Percentiles rank a stretch among this genome's conserved stretches.
Evolutionary conservation across 495 filamentous ascomycete genomes (phyloP).

Genomic region (Hypoxylon crocopeplum): DNA sequence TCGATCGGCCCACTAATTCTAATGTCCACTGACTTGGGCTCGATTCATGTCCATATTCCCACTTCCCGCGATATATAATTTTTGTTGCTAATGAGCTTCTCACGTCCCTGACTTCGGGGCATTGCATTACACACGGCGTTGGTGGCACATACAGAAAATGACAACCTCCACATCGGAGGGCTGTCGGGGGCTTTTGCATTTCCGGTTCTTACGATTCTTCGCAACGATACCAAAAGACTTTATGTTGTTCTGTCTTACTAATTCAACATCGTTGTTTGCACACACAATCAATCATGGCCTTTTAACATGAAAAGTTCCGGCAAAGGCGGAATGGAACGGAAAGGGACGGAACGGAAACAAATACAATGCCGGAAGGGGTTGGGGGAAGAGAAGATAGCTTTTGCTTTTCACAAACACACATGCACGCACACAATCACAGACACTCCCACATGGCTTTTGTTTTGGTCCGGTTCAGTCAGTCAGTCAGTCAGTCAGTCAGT

Average conservation of each 20-base stretch:
- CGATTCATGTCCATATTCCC: constrained; percentile 36
- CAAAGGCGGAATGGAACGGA: constrained; percentile 34
- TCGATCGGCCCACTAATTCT: constrained; percentile 36
- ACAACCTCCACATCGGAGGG: constrained; percentile 31
- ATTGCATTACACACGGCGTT: constrained; percentile 44
- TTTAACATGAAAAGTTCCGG: constrained; percentile 28
- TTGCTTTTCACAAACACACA: neutral
- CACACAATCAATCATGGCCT: constrained; percentile 20
- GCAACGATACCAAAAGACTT: constrained; percentile 46
- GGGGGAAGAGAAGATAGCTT: constrained; percentile 28
- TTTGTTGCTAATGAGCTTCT: constrained; percentile 39
- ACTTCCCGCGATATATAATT: constrained; percentile 35
- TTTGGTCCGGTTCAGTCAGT: constrained; percentile 28
- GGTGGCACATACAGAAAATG: constrained; percentile 44
- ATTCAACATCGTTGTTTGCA: constrained; percentile 38
- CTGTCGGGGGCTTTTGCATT: constrained; percentile 36
- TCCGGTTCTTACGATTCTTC: constrained; percentile 40
- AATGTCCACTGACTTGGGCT: constrained; percentile 28
- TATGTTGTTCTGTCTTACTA: constrained; percentile 39
- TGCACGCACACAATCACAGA: too few species aligned
- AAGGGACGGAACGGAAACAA: constrained; percentile 32
- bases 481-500: constrained; percentile 6
- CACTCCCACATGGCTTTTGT: too few species aligned
- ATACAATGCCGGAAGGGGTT: constrained; percentile 35
- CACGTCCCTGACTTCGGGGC: constrained; percentile 17